Conservation (phyloP, 495 filamentous ascomycete species). For the Penicillium parvum region DNA sequence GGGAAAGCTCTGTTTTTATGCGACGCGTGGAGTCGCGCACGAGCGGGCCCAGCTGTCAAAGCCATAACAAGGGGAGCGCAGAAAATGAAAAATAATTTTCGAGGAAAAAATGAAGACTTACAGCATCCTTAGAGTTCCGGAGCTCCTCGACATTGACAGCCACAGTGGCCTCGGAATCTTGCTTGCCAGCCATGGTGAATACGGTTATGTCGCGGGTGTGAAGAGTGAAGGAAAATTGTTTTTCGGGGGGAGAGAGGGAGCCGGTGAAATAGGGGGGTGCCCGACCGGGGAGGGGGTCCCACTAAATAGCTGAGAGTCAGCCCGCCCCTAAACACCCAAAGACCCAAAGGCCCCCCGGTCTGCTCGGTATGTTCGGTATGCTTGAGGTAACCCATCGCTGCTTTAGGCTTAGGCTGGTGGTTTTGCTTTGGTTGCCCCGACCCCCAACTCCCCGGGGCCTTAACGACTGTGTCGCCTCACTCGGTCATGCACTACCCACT, state of each 20-base stretch:
- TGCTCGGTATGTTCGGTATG: conserved; percentile 7
- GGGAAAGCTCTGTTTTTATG: conserved; percentile 11
- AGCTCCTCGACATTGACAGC: conserved; percentile 58
- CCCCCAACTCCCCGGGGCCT: background rate
- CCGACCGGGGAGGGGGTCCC: conserved; percentile 7
- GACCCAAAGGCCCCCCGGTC: background rate
- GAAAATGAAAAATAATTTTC: conserved; percentile 5
- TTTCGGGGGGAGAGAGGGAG: conserved; percentile 8
- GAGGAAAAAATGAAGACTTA: conserved; percentile 38
- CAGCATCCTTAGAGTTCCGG: conserved; percentile 58
- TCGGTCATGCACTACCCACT: conserved; percentile 1
- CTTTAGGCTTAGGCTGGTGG: conserved; percentile 27
- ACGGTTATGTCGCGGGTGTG: background rate
- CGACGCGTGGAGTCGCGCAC: conserved; percentile 24
- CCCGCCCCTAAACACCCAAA: conserved; percentile 2
- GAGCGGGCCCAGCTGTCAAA: background rate
- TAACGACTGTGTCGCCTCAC: background rate
- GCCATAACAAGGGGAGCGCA: background rate
- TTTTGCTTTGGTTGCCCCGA: background rate
- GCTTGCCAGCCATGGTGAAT: conserved; percentile 30
- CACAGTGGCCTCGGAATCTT: conserved; percentile 30
- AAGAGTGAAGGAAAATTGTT: conserved; percentile 11
- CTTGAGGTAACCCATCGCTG: conserved; percentile 8
- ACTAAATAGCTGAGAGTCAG: conserved; percentile 25
- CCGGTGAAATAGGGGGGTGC: conserved; percentile 5